These are phyloP conservation scores for Ascocoryne sarcoides DNA, from an alignment of 2,329 filamentous ascomycete genomes.

Conservation along the genomic window DNA sequence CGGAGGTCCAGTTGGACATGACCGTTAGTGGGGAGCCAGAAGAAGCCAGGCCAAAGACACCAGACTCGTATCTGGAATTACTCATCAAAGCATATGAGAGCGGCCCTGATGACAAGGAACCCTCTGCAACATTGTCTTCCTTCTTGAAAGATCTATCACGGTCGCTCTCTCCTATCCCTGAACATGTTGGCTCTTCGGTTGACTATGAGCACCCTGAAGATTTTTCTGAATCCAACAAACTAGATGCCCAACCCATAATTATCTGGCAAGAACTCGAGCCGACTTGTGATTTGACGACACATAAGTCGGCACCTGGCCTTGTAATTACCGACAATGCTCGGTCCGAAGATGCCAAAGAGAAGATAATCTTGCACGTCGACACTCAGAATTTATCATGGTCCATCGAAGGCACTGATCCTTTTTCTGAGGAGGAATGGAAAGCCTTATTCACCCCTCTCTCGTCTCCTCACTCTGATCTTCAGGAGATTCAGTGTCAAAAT, in stretches of 20 bases:
- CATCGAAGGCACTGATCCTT: not conserved
- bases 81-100: constrained; percentile 8
- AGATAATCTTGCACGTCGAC: not conserved
- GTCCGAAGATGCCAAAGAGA: not conserved
- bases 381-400: not conserved
- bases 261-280: not conserved
- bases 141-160: not conserved
- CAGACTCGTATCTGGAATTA: constrained; percentile 15
- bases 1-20: no score
- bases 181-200: not conserved
- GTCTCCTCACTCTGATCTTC: not conserved
- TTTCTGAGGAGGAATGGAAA: not conserved
- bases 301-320: not conserved
- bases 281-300: not conserved
- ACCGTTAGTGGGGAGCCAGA: no score
- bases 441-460: not conserved
- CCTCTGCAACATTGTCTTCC: constrained; percentile 1
- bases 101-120: not conserved
- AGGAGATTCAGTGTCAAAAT: not conserved
- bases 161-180: not conserved
- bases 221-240: not conserved
- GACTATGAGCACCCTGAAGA: not conserved
- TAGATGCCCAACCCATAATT: not conserved
- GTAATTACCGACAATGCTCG: not conserved
- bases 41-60: constrained; percentile 3